Percentiles rank a stretch among this genome's conserved stretches.
phyloP scores from a whole-genome alignment of 2,329 filamentous ascomycete genomes.

The Arthrobotrys conoides region DNA sequence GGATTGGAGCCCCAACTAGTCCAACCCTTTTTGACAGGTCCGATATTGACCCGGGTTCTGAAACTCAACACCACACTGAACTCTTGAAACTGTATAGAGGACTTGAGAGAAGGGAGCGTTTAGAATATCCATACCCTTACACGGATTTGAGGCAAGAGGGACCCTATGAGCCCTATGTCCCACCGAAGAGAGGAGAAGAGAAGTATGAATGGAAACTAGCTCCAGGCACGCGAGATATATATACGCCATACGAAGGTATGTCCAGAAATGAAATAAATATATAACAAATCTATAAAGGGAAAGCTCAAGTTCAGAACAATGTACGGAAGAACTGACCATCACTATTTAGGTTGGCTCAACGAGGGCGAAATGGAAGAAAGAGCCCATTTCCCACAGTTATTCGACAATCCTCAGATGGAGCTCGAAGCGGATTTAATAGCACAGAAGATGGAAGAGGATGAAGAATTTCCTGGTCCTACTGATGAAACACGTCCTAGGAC shows the following conservation, averaged over 20 bases:
- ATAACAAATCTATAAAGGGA: too few species aligned
- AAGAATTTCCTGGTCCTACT: neutral
- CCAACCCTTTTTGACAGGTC: too few species aligned
- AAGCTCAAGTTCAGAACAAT: too few species aligned
- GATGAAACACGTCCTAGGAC: neutral
- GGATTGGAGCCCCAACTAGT: too few species aligned
- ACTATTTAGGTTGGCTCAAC: constrained; percentile 9
- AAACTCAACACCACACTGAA: too few species aligned
- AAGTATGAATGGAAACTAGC: too few species aligned
- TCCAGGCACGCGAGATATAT: neutral
- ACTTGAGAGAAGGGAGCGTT: neutral
- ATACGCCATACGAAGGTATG: neutral
- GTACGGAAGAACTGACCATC: too few species aligned
- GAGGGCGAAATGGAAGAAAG: constrained; percentile 26
- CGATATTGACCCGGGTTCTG: too few species aligned
- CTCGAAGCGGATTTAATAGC: neutral
- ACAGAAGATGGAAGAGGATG: neutral
- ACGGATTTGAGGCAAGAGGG: neutral
- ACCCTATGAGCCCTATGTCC: neutral
- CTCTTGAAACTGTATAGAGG: neutral
- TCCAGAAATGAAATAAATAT: too few species aligned
- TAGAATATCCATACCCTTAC: neutral
- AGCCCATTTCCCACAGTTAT: constrained; percentile 26
- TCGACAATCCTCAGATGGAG: constrained; percentile 22
- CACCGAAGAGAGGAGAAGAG: neutral